Conservation (phyloP, 257 asterid genomes). For the Przewalskia tangutica region DNA sequence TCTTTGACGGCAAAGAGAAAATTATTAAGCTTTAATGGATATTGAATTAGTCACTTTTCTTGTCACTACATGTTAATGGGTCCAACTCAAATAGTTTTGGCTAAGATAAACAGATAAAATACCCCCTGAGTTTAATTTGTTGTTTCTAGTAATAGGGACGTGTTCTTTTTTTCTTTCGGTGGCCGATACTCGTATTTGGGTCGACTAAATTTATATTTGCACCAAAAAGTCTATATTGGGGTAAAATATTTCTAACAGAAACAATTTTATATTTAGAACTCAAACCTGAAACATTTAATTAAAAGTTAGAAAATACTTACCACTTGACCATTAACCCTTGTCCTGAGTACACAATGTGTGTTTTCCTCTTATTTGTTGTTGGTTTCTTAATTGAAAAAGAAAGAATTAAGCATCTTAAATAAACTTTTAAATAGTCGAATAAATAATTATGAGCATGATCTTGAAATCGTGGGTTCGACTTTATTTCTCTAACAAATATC, state of each 20-base stretch:
- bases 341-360: neutral
- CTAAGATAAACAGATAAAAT: neutral
- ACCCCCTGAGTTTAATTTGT: neutral
- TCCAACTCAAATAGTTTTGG: neutral
- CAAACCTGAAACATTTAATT: rapidly evolving
- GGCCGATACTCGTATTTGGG: too few relatives aligned
- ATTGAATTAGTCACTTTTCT: neutral
- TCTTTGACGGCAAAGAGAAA: neutral
- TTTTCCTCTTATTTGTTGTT: neutral
- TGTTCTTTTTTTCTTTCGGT: too few relatives aligned
- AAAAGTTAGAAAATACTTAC: rapidly evolving
- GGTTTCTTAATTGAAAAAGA: neutral
- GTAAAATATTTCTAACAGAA: neutral
- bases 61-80: neutral
- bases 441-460: too few relatives aligned
- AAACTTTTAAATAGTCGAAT: neutral
- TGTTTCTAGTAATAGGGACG: too few relatives aligned
- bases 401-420: neutral
- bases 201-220: neutral
- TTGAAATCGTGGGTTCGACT: too few relatives aligned
- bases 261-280: neutral
- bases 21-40: neutral
- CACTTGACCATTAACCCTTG: neutral
- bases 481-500: too few relatives aligned
- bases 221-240: neutral